Evolutionary conservation across 2,329 filamentous ascomycete genomes (phyloP).

Genomic region (Fusarium sp.): DNA sequence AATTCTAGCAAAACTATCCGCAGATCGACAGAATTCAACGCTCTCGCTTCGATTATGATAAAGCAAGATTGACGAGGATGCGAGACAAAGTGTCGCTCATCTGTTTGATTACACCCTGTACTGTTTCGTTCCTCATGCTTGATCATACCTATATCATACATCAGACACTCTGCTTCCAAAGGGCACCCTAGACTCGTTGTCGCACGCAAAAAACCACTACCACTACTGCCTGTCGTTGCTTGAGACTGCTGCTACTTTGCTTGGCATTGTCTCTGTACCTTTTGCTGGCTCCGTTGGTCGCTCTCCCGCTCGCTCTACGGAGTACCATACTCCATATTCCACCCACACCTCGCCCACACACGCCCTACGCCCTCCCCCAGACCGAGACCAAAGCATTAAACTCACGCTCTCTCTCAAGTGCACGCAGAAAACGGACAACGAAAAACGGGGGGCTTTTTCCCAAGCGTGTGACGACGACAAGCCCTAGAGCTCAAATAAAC

Average conservation of each 20-base stretch:
- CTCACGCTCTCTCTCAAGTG: constrained; percentile 8
- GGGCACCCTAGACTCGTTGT: constrained; percentile 22
- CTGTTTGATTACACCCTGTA: neutral
- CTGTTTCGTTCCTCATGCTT: neutral
- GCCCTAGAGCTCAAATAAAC: constrained; percentile 28
- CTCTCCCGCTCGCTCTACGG: constrained; percentile 9
- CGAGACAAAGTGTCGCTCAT: neutral
- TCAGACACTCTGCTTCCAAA: neutral
- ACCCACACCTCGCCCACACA: constrained; percentile 9
- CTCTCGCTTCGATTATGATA: neutral
- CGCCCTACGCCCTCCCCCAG: constrained; percentile 21
- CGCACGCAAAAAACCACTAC: constrained; percentile 13
- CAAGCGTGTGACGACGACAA: constrained; percentile 28
- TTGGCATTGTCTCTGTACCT: neutral
- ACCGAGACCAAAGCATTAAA: constrained; percentile 11
- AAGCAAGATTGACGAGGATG: constrained; percentile 1
- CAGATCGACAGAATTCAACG: constrained; percentile 4
- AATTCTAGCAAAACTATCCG: constrained; percentile 11
- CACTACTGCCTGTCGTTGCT: constrained; percentile 1
- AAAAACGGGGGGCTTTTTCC: constrained; percentile 14
- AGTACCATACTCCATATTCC: constrained; percentile 4
- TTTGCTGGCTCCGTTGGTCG: constrained; percentile 3
- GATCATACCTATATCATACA: constrained; percentile 5
- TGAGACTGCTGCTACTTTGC: constrained; percentile 2
- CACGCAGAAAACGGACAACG: constrained; percentile 13